Conservation (phyloP, 2,329 filamentous ascomycete genomes). For the Fusarium cicatricum region DNA sequence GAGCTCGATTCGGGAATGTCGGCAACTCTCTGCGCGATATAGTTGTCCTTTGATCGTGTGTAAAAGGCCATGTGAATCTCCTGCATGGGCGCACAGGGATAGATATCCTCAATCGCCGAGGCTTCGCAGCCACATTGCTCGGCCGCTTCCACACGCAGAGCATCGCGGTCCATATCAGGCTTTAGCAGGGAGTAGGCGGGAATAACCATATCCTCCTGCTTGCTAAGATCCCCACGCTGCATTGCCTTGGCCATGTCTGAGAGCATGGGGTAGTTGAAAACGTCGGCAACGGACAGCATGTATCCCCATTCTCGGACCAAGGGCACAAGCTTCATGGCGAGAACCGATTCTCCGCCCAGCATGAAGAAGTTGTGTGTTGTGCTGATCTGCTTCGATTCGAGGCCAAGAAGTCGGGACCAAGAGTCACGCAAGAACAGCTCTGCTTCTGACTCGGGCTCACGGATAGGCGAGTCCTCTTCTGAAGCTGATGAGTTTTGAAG, state of each 20-base stretch:
- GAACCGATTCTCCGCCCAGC: slow-evolving; percentile 59
- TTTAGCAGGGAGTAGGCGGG: slow-evolving; percentile 51
- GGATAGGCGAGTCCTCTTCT: slow-evolving; percentile 8
- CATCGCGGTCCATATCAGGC: slow-evolving; percentile 41
- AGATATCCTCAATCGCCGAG: slow-evolving; percentile 56
- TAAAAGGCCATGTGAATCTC: slow-evolving; percentile 62
- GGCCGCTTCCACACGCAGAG: slow-evolving; percentile 46
- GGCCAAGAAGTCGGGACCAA: slow-evolving; percentile 49
- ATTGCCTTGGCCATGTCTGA: slow-evolving; percentile 52
- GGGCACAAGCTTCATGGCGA: slow-evolving; percentile 59
- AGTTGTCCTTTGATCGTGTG: slow-evolving; percentile 56
- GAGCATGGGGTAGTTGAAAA: slow-evolving; percentile 55
- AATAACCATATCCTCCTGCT: slow-evolving; percentile 36
- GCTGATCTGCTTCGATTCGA: slow-evolving; percentile 45
- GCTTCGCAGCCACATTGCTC: slow-evolving; percentile 42
- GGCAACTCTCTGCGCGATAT: slow-evolving; percentile 58
- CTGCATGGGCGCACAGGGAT: slow-evolving; percentile 62
- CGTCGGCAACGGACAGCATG: slow-evolving; percentile 54
- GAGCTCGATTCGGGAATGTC: slow-evolving; percentile 47
- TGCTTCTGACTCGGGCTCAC: slow-evolving; percentile 27
- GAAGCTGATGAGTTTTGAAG: slow-evolving; percentile 24
- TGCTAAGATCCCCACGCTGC: slow-evolving; percentile 36
- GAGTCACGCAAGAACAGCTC: slow-evolving; percentile 44
- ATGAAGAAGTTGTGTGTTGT: slow-evolving; percentile 55
- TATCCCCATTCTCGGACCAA: slow-evolving; percentile 50